Evolutionary conservation across 2,329 filamentous ascomycete genomes (phyloP), one percentile per base, ranked within the genome.

Genomic region (Ceratocystis diversiconidia): DNA sequence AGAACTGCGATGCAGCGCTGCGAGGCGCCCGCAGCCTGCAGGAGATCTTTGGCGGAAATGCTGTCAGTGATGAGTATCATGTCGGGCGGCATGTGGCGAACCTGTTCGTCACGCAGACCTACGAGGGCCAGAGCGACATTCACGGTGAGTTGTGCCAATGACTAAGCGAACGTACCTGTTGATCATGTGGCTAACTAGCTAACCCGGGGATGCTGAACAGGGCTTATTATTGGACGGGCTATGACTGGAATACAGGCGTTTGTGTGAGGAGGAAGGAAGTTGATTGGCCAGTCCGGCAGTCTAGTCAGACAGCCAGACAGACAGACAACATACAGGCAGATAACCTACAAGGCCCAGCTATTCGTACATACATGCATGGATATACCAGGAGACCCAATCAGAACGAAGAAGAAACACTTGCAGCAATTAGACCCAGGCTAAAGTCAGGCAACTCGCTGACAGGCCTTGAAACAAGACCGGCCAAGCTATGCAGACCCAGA

Each of bases 101-200:
- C 75, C 76, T 99, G 69, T 99, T 95, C 75, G 94, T 99, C 64
- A 95, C 92, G 65, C 92, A 97, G 78, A 97, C 92, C 1, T 99
- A 99, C 71, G 94, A 99, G 77, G 94, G 94, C 25, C 94, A 97
- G 77, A 96, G 92, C 73, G 94, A 97, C 76, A 97, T 97, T 73
- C 94, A 97, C 75, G 85, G 90, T 92, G 78, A 82, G 88, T 83
- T 65, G 41, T 66, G 67, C 10, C 43, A n/a, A 46, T 62, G 15
- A 62, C 36, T 15, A 62, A 10, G 41, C 12, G 22, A 6, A 28
- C 12, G 25, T 12, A 25, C 1, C 22, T 32, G 46, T 50, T 22
- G 25, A 12, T n/a, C 12, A 19, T n/a, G 30, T 63, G 62, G 46
- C 41, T 48, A 6, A 28, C 22, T 4, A 15, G 28, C 17, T 63